A percentile compares a stretch with the other conserved stretches of the same genome.
Evolutionary conservation across 2,329 filamentous ascomycete species (phyloP).

Genomic region (Fusarium sublunatum): DNA sequence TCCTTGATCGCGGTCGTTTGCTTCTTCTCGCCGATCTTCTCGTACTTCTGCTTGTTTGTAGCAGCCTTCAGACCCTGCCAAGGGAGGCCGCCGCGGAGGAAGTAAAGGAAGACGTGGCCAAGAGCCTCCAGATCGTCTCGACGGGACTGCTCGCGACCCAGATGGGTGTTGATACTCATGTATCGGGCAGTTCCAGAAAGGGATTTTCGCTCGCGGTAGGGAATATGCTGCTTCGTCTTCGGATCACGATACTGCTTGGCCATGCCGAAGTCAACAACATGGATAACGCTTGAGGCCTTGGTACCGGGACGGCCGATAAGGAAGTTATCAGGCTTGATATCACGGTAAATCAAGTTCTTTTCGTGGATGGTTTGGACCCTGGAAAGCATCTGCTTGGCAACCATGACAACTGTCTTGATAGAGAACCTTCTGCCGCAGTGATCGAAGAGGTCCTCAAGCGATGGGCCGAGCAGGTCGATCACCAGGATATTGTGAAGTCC

Average conservation of each 20-base stretch:
- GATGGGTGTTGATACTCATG: slow-evolving; percentile 99
- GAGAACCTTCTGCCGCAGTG: slow-evolving; percentile 95
- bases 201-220: slow-evolving; percentile 96
- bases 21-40: slow-evolving; percentile 99
- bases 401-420: slow-evolving; percentile 98
- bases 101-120: slow-evolving; percentile 81
- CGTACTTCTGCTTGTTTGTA: slow-evolving; percentile 96
- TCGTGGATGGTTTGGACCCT: slow-evolving; percentile 95
- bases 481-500: slow-evolving; percentile 99
- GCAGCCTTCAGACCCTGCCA: slow-evolving; percentile 80
- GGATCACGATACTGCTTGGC: slow-evolving; percentile 99
- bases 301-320: slow-evolving; percentile 91
- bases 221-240: slow-evolving; percentile 99
- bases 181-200: slow-evolving; percentile 96
- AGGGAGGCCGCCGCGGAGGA: slow-evolving; percentile 75
- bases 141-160: slow-evolving; percentile 94
- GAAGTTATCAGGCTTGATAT: slow-evolving; percentile 99
- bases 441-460: slow-evolving; percentile 96
- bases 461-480: slow-evolving; percentile 94
- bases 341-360: slow-evolving; percentile 98
- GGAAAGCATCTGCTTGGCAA: slow-evolving; percentile 98
- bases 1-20: slow-evolving; percentile 98
- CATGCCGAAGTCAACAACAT: slow-evolving; percentile 99
- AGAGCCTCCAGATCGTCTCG: slow-evolving; percentile 94
- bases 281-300: slow-evolving; percentile 97